Evolutionary conservation across 1,284 basidiomycete species (phyloP), one percentile per base, ranked within the genome.

Genomic region (Fereydounia khargensis): DNA sequence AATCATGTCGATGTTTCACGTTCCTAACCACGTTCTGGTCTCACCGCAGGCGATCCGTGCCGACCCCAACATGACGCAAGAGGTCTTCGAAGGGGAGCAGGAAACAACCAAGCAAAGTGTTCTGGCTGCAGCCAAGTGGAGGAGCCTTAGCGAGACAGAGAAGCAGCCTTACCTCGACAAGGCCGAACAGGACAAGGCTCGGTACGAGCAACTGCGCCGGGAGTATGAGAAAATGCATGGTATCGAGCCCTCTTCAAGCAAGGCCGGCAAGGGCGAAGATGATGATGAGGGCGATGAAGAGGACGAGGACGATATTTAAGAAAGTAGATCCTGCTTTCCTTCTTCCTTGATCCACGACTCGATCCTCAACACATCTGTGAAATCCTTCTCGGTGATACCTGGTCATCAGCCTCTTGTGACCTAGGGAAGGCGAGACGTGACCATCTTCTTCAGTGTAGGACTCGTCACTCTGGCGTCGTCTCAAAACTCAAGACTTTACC

Each of bases 71-170:
- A 50, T 69, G 59, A 62, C 52, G 16, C 81, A 78, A 58, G 85
- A 86, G 18, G 85, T 95, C 14, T 94, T 94, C 78, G 88, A 87
- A n/a, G 86, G 88, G 40, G 91, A 94, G 79, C 86, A 84, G 34
- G 91, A 94, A 79, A 92, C 92, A 3, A 92, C 91, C 28, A 88
- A 88, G 78, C 92, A 95, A 79, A 91, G 89, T 77, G 89, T 92
- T 3, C 81, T 95, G 39, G 91, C 91, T 40, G 91, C 91, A 36
- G 85, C 86, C 55, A 87, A 87, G 77, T 96, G 91, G 91, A 82
- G 91, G 57, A 85, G 84, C 40, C 87, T 96, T 82, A 86, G 85
- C 33, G 89, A 92, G 76, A 87, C 86, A 32, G 89, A 95, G 78
- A 86, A 91, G 76, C 59, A 66, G 47, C 70, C 69, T 7, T 72